A percentile compares a stretch with the other conserved stretches of the same genome.
Conservation (phyloP, 2,329 filamentous ascomycete species). For the Plenodomus lindquistii region DNA sequence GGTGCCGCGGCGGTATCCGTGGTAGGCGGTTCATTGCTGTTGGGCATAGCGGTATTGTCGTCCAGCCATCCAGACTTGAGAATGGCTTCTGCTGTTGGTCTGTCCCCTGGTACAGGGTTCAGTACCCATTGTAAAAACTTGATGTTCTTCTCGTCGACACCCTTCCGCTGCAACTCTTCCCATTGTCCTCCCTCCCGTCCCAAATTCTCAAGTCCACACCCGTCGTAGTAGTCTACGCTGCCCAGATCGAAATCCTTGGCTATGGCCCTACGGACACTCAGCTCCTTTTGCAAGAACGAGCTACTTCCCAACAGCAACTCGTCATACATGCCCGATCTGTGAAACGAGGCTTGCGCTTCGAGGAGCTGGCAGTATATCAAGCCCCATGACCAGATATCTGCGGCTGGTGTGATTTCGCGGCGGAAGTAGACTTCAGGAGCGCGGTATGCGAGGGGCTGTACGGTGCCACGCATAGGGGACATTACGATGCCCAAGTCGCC, state of each 20-base stretch:
- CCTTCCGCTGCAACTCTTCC: constrained; percentile 6
- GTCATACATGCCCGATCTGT: constrained; percentile 12
- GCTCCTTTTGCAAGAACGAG: constrained; percentile 7
- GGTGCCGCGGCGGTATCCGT: background rate
- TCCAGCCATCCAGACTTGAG: constrained; percentile 8
- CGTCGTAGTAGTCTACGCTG: constrained; percentile 6
- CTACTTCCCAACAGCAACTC: constrained; percentile 1
- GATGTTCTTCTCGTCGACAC: constrained; percentile 10
- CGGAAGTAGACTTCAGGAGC: constrained; percentile 14
- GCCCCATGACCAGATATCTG: constrained; percentile 14
- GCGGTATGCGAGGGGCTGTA: constrained; percentile 14
- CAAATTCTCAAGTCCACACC: constrained; percentile 3
- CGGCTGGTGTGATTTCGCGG: constrained; percentile 11
- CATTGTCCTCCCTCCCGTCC: constrained; percentile 13
- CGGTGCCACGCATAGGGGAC: constrained; percentile 11
- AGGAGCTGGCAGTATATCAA: constrained; percentile 14
- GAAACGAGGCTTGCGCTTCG: constrained; percentile 11
- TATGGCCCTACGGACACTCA: constrained; percentile 8
- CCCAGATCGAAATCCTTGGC: constrained; percentile 10
- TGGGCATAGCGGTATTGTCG: background rate
- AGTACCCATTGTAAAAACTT: constrained; percentile 11
- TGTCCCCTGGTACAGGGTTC: constrained; percentile 9
- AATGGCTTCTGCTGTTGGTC: constrained; percentile 6
- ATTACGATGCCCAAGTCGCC: constrained; percentile 15
- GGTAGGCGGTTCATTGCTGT: constrained; percentile 1